phyloP scores from a whole-genome alignment of 768 basidiomycete genomes.

The Lactarius trivialis region DNA sequence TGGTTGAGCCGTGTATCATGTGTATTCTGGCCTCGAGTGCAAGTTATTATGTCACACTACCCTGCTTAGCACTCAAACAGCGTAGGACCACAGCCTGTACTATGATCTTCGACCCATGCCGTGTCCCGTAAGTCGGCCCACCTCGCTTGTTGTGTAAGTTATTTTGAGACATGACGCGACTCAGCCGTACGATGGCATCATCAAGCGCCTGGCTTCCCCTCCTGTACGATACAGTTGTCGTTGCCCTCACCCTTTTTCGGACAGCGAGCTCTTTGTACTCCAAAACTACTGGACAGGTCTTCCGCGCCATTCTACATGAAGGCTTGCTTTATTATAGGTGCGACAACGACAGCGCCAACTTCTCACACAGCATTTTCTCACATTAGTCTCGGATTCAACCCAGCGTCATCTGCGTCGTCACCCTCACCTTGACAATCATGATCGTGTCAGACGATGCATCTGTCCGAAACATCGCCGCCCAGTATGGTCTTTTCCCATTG shows the following conservation, averaged over 20 bases:
- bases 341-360: neutral
- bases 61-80: neutral
- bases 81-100: conserved; percentile 31
- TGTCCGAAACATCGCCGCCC: conserved; percentile 35
- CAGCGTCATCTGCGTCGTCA: conserved; percentile 37
- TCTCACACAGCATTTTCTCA: neutral
- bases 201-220: conserved; percentile 39
- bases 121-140: conserved; percentile 22
- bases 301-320: conserved; percentile 12
- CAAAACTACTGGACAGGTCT: conserved; percentile 1
- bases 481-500: conserved; percentile 15
- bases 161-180: neutral
- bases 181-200: conserved; percentile 28
- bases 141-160: neutral
- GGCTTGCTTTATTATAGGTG: conserved; percentile 18
- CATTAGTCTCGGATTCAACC: too few relatives aligned
- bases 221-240: conserved; percentile 34
- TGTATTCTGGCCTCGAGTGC: conserved; percentile 3
- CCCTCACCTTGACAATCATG: conserved; percentile 36
- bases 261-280: conserved; percentile 21
- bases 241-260: conserved; percentile 31
- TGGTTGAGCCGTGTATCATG: conserved; percentile 6
- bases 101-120: conserved; percentile 37
- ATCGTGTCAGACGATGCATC: conserved; percentile 28
- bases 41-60: neutral